phyloP scores from a whole-genome alignment of 768 basidiomycete genomes.

The Boletus barrowsii region DNA sequence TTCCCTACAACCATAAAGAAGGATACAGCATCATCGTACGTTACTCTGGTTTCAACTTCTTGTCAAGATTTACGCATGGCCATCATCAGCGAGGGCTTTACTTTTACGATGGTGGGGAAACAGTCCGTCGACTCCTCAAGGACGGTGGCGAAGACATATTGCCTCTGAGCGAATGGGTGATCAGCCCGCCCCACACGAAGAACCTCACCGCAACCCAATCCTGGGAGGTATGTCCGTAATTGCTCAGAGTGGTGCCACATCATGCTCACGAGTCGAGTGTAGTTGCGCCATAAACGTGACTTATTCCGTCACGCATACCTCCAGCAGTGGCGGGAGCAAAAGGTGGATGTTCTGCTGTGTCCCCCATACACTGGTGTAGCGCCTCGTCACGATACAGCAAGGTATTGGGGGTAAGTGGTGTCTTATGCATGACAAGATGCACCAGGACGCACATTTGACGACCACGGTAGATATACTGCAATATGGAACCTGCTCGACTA shows the following conservation, averaged over 20 bases:
- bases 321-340: constrained; percentile 37
- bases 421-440: not conserved
- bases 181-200: constrained; percentile 26
- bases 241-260: not conserved
- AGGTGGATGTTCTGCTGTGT: constrained; percentile 39
- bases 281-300: constrained; percentile 34
- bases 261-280: not conserved
- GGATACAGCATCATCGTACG: constrained; percentile 33
- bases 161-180: constrained; percentile 37
- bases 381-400: constrained; percentile 34
- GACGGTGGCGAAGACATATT: constrained; percentile 35
- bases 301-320: constrained; percentile 33
- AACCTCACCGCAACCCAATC: constrained; percentile 22
- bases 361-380: constrained; percentile 38
- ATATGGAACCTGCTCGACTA: constrained; percentile 46
- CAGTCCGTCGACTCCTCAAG: constrained; percentile 17
- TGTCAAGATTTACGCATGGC: not conserved
- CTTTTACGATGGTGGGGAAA: constrained; percentile 38
- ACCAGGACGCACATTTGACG: not conserved
- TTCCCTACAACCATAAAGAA: constrained; percentile 34
- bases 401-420: constrained; percentile 31
- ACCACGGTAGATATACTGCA: constrained; percentile 35
- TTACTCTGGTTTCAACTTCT: not conserved
- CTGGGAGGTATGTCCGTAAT: constrained; percentile 28
- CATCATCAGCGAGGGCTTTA: constrained; percentile 34